phyloP scores from a whole-genome alignment of 768 basidiomycete species.

The Phanerochaete carnosa region DNA sequence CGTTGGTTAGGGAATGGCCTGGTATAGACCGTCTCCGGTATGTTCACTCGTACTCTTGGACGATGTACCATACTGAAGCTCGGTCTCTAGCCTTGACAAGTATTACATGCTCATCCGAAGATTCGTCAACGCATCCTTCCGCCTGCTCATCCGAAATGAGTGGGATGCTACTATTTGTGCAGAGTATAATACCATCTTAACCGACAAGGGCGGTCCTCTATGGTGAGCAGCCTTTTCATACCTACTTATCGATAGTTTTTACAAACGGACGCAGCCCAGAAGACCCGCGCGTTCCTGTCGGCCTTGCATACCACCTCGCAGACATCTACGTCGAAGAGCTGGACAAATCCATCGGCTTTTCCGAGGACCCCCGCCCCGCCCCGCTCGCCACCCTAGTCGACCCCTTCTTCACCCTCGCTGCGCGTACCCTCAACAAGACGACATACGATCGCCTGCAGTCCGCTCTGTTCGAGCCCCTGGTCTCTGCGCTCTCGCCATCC shows the following conservation, averaged over 20 bases:
- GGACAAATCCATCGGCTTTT: slow-evolving; percentile 51
- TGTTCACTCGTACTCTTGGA: slow-evolving; percentile 19
- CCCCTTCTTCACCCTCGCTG: slow-evolving; percentile 74
- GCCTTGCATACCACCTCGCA: slow-evolving; percentile 80
- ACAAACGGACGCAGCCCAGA: slow-evolving; percentile 45
- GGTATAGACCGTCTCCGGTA: slow-evolving; percentile 90
- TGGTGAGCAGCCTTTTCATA: slow-evolving; percentile 47
- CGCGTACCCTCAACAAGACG: slow-evolving; percentile 57
- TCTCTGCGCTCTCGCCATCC: slow-evolving; percentile 42
- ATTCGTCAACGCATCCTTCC: slow-evolving; percentile 83
- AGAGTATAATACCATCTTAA: slow-evolving; percentile 70
- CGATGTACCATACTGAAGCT: background rate
- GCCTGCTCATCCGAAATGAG: slow-evolving; percentile 62
- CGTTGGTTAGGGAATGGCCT: slow-evolving; percentile 88
- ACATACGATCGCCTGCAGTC: slow-evolving; percentile 75
- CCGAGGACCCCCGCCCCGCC: slow-evolving; percentile 29
- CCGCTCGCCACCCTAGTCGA: slow-evolving; percentile 53
- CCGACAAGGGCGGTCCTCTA: slow-evolving; percentile 70
- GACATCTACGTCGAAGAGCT: slow-evolving; percentile 92
- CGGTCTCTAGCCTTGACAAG: slow-evolving; percentile 78
- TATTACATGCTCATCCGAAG: slow-evolving; percentile 93
- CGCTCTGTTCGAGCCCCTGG: slow-evolving; percentile 66
- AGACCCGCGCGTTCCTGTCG: slow-evolving; percentile 70
- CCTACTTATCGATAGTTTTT: background rate
- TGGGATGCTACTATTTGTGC: slow-evolving; percentile 61